Conservation (phyloP, 305 asterid genomes). For the Fraxinus xanthoxyloides region DNA sequence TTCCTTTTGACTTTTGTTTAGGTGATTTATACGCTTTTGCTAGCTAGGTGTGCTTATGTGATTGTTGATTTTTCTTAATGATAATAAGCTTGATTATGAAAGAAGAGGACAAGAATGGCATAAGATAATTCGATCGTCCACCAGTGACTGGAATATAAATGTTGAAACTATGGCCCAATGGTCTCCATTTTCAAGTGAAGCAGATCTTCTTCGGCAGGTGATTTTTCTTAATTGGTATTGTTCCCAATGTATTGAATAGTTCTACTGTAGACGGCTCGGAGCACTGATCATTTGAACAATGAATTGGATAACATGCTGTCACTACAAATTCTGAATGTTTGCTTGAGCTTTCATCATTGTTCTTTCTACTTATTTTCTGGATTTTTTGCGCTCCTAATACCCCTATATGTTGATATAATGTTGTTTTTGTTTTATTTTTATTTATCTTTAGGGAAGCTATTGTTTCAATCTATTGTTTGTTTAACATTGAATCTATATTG, state of each 20-base stretch:
- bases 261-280: background rate
- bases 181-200: conserved; percentile 89
- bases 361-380: background rate
- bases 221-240: conserved; percentile 7
- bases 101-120: conserved; percentile 57
- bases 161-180: conserved; percentile 72
- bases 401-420: background rate
- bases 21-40: conserved; percentile 10
- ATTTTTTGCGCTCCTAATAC: background rate
- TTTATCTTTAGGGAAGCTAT: background rate
- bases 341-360: background rate
- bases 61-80: conserved; percentile 26
- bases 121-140: conserved; percentile 52
- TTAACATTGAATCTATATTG: background rate
- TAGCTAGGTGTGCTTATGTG: conserved; percentile 17
- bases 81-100: conserved; percentile 77
- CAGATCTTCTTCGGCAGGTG: conserved; percentile 83
- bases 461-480: background rate
- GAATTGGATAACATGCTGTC: conserved; percentile 1
- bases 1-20: background rate
- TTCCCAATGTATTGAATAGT: background rate
- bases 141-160: conserved; percentile 65
- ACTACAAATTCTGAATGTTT: background rate
- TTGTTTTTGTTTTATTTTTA: background rate
- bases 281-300: background rate